Conservation (phyloP, 768 basidiomycete genomes). For the Sporobolomyces phaffii region DNA sequence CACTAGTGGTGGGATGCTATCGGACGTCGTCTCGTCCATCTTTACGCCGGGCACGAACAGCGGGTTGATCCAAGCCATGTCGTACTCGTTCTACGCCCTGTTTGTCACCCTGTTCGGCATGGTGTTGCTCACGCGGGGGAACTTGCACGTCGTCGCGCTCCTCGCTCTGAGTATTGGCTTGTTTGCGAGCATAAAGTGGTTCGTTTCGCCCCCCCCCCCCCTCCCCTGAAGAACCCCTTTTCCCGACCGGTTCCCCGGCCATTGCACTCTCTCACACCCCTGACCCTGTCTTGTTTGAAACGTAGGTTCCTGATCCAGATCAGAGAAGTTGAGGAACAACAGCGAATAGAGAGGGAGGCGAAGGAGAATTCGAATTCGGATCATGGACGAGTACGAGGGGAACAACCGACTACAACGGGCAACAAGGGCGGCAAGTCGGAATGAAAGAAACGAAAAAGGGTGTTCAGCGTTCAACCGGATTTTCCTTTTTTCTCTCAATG, state of each 20-base stretch:
- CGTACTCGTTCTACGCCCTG: constrained; percentile 38
- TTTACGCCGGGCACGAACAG: constrained; percentile 36
- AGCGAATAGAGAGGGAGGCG: constrained; percentile 15
- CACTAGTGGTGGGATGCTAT: not conserved
- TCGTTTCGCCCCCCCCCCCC: not conserved
- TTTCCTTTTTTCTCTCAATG: too few relatives aligned
- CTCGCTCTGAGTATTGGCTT: constrained; percentile 25
- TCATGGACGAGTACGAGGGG: too few relatives aligned
- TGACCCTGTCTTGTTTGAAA: too few relatives aligned
- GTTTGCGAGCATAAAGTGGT: constrained; percentile 37
- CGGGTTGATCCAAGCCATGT: constrained; percentile 35
- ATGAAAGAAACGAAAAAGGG: too few relatives aligned
- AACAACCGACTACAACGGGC: too few relatives aligned
- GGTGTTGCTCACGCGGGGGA: constrained; percentile 25
- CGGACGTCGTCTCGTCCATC: constrained; percentile 31
- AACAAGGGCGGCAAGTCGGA: not conserved
- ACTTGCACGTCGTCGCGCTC: constrained; percentile 31
- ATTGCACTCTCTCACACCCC: too few relatives aligned
- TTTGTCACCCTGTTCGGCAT: constrained; percentile 35
- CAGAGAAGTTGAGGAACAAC: constrained; percentile 23
- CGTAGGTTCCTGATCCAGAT: constrained; percentile 40
- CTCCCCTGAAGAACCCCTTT: not conserved
- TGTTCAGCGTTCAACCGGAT: too few relatives aligned
- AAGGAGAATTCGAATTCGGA: too few relatives aligned
- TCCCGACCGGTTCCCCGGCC: not conserved